A percentile compares a stretch with the other conserved stretches of the same genome.
Conservation (phyloP, 441 rosid genomes). For the Erodium moschatum region DNA sequence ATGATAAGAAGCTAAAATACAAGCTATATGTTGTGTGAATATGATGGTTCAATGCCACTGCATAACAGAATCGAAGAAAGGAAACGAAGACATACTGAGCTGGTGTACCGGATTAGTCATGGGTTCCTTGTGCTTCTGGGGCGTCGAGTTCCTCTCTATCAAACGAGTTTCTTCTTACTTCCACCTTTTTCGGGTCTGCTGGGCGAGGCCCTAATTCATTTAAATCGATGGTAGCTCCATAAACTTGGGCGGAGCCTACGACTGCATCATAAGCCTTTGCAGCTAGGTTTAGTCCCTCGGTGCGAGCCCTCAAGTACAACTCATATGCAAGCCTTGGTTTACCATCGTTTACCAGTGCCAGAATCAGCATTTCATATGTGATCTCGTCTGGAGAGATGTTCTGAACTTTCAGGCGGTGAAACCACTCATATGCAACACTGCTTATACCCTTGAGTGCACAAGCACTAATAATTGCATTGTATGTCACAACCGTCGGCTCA, state of each 20-base stretch:
- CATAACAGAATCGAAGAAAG: too few relatives aligned
- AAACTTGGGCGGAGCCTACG: slow-evolving; percentile 36
- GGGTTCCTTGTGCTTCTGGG: slow-evolving; percentile 20
- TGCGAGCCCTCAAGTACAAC: slow-evolving; percentile 50
- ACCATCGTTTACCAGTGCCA: slow-evolving; percentile 60
- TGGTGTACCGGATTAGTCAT: not conserved
- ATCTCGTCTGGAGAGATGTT: slow-evolving; percentile 56
- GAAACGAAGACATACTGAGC: too few relatives aligned
- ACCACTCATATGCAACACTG: slow-evolving; percentile 81
- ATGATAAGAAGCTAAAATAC: too few relatives aligned
- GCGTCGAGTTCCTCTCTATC: slow-evolving; percentile 30
- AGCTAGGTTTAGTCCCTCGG: slow-evolving; percentile 48
- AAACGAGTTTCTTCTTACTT: slow-evolving; percentile 21
- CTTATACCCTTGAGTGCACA: slow-evolving; percentile 48
- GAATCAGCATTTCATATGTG: slow-evolving; percentile 62
- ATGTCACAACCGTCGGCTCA: slow-evolving; percentile 73
- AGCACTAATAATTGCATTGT: slow-evolving; percentile 68
- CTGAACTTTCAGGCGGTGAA: slow-evolving; percentile 60
- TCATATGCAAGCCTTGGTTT: slow-evolving; percentile 74
- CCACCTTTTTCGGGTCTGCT: slow-evolving; percentile 30
- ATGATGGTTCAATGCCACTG: too few relatives aligned
- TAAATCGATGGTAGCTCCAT: slow-evolving; percentile 50
- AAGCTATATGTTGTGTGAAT: too few relatives aligned
- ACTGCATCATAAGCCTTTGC: slow-evolving; percentile 62
- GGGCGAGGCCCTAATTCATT: slow-evolving; percentile 61